Evolutionary conservation across 768 basidiomycete species (phyloP).

Genomic region (Cystofilobasidium ferigula): DNA sequence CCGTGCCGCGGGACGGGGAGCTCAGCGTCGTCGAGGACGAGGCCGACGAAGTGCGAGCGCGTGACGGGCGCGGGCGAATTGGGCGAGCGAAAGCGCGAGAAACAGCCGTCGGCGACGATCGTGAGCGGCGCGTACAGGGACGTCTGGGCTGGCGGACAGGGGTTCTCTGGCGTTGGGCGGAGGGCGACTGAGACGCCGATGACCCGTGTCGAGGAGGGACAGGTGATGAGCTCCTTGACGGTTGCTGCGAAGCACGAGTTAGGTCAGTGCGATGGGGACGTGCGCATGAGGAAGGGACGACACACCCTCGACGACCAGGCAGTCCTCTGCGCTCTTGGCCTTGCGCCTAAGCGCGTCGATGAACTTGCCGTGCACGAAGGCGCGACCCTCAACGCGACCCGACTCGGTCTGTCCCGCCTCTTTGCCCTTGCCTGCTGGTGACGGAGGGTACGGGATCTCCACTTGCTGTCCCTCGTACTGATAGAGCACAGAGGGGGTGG

Average conservation of each 20-base stretch:
- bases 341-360: constrained; percentile 64
- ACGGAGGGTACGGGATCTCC: constrained; percentile 71
- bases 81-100: constrained; percentile 73
- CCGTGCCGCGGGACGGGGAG: constrained; percentile 40
- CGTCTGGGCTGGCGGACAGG: neutral
- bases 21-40: constrained; percentile 62
- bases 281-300: neutral
- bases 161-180: constrained; percentile 29
- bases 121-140: constrained; percentile 62
- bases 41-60: constrained; percentile 72
- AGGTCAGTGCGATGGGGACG: neutral
- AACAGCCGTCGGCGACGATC: constrained; percentile 85
- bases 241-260: constrained; percentile 13
- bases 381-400: constrained; percentile 50
- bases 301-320: constrained; percentile 51
- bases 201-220: constrained; percentile 46
- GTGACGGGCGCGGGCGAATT: constrained; percentile 37
- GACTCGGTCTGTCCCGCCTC: constrained; percentile 9
- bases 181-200: constrained; percentile 57
- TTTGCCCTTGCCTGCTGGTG: neutral
- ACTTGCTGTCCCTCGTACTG: constrained; percentile 54
- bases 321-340: constrained; percentile 51
- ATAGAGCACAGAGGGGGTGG: neutral
- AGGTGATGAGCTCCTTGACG: constrained; percentile 36
- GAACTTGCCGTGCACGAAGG: constrained; percentile 90